phyloP scores from a whole-genome alignment of 2,329 filamentous ascomycete species.

The Neurospora sp. region DNA sequence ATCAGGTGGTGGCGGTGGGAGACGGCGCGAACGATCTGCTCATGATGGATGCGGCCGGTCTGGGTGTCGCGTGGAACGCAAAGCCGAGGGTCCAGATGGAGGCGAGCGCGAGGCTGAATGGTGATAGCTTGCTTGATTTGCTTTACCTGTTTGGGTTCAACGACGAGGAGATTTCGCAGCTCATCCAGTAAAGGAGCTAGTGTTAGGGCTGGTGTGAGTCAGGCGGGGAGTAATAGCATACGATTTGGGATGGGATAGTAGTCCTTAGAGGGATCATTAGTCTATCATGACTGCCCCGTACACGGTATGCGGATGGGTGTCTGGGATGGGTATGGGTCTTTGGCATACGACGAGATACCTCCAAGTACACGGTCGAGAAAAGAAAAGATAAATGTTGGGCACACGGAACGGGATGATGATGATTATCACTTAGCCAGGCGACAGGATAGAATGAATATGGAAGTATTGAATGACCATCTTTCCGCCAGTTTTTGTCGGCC shows the following conservation, averaged over 20 bases:
- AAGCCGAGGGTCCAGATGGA: conserved; percentile 75
- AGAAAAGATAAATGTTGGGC: not conserved
- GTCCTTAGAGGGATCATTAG: not conserved
- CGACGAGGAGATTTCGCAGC: conserved; percentile 47
- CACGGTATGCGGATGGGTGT: not conserved
- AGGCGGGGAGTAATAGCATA: not conserved
- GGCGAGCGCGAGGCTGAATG: conserved; percentile 63
- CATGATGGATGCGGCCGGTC: conserved; percentile 67
- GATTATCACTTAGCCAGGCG: not conserved
- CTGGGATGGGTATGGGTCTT: not conserved
- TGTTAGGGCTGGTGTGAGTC: not conserved
- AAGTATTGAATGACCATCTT: not conserved
- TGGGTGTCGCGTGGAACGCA: conserved; percentile 77
- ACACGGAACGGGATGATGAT: not conserved
- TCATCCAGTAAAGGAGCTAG: conserved; percentile 21
- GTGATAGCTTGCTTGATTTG: conserved; percentile 59
- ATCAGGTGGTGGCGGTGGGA: conserved; percentile 64
- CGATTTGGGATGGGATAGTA: not conserved
- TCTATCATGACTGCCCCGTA: not conserved
- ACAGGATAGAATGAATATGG: not conserved
- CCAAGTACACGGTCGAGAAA: not conserved
- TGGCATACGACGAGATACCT: not conserved
- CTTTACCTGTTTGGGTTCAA: conserved; percentile 67
- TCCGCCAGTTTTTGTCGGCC: not conserved
- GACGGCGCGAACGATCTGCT: conserved; percentile 76